Evolutionary conservation across 768 basidiomycete genomes (phyloP).

Genomic region (Lentinula raphanica): DNA sequence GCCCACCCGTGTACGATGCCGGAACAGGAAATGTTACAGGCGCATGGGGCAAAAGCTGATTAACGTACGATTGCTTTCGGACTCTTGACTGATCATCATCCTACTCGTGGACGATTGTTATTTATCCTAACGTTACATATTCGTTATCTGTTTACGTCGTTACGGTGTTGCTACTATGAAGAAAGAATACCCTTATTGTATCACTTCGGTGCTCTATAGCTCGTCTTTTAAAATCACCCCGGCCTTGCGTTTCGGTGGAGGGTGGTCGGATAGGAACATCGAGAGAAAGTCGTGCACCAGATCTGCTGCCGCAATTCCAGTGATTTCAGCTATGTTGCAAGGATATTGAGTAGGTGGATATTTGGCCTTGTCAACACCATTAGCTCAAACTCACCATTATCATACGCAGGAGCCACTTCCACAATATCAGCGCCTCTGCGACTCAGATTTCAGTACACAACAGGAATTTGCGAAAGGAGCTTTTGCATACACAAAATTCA

Average conservation of each 20-base stretch:
- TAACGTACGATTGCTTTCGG: background rate
- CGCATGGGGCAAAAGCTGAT: conserved; percentile 46
- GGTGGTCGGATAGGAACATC: conserved; percentile 44
- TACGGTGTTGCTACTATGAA: background rate
- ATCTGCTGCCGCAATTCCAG: conserved; percentile 63
- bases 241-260: conserved; percentile 22
- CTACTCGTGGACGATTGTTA: conserved; percentile 1
- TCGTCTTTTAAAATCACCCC: conserved; percentile 21
- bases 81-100: background rate
- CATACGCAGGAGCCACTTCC: conserved; percentile 72
- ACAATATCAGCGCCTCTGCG: conserved; percentile 65
- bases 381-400: conserved; percentile 55
- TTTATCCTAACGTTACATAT: background rate
- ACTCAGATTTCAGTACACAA: background rate
- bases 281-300: conserved; percentile 66
- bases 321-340: conserved; percentile 68
- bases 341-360: too few relatives aligned
- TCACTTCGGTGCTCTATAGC: conserved; percentile 13
- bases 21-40: conserved; percentile 43
- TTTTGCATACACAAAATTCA: conserved; percentile 68
- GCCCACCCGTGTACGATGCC: conserved; percentile 64
- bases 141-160: background rate
- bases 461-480: background rate
- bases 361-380: too few relatives aligned
- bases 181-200: background rate